A percentile compares a stretch with the other conserved stretches of the same genome.
These are phyloP conservation scores for Phialophora tarda DNA, from an alignment of 2,329 filamentous ascomycete genomes.

Conservation along the genomic window DNA sequence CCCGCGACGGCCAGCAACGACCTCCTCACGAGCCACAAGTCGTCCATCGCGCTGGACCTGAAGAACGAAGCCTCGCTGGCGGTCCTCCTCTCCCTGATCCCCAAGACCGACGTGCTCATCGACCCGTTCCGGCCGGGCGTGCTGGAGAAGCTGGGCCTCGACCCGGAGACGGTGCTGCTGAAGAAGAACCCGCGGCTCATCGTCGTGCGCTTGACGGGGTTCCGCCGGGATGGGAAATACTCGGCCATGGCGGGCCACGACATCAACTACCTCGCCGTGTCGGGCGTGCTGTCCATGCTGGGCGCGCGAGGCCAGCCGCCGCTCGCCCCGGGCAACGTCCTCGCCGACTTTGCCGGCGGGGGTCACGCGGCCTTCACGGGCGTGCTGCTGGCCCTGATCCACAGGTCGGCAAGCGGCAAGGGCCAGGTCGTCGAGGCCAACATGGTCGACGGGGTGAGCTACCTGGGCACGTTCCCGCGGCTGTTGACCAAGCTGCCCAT, in stretches of 20 bases:
- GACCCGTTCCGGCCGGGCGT: conserved; percentile 93
- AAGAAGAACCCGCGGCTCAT: conserved; percentile 75
- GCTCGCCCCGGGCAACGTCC: conserved; percentile 78
- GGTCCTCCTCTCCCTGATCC: conserved; percentile 70
- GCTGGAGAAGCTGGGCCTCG: conserved; percentile 80
- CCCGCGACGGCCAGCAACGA: conserved; percentile 63
- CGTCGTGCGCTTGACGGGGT: conserved; percentile 86
- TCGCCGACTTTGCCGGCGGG: conserved; percentile 91
- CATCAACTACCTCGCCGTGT: conserved; percentile 94
- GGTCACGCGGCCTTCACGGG: conserved; percentile 82
- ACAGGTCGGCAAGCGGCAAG: conserved; percentile 61
- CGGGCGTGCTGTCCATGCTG: conserved; percentile 77
- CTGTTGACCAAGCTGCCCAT: conserved; percentile 67
- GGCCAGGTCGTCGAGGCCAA: conserved; percentile 94
- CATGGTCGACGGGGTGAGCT: conserved; percentile 90
- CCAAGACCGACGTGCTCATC: conserved; percentile 76
- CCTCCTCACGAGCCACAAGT: conserved; percentile 78
- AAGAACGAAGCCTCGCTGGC: conserved; percentile 72
- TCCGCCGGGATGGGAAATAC: conserved; percentile 85
- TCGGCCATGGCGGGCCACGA: conserved; percentile 89
- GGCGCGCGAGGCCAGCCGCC: conserved; percentile 70
- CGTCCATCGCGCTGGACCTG: conserved; percentile 77
- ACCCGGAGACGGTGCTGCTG: conserved; percentile 69
- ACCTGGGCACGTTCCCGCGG: conserved; percentile 78
- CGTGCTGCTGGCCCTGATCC: conserved; percentile 76